phyloP scores from a whole-genome alignment of 768 basidiomycete genomes.

The Leccinum pellstonianum region DNA sequence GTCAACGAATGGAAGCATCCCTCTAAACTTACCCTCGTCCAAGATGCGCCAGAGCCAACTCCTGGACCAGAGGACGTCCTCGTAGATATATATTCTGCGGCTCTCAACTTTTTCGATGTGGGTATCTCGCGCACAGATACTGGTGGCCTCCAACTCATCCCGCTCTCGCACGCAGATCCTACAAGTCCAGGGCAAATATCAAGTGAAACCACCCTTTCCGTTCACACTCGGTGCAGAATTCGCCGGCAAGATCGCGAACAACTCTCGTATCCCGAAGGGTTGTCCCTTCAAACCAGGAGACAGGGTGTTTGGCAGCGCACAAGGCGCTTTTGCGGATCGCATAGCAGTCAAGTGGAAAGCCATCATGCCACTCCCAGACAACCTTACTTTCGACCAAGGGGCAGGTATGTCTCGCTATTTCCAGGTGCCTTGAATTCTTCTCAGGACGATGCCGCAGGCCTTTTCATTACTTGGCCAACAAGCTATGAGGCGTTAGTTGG shows the following conservation, averaged over 20 bases:
- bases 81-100: constrained; percentile 73
- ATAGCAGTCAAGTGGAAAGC: constrained; percentile 51
- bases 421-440: neutral
- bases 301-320: constrained; percentile 79
- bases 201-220: constrained; percentile 78
- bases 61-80: constrained; percentile 55
- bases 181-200: constrained; percentile 89
- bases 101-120: constrained; percentile 78
- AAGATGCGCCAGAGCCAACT: constrained; percentile 57
- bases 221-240: constrained; percentile 87
- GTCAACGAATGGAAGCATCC: constrained; percentile 70
- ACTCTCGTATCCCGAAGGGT: constrained; percentile 75
- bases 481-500: constrained; percentile 90
- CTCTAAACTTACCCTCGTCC: constrained; percentile 54
- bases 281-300: constrained; percentile 83
- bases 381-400: constrained; percentile 81
- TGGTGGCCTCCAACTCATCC: neutral
- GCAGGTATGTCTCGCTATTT: constrained; percentile 51
- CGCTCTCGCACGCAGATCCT: constrained; percentile 58
- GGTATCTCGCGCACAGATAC: constrained; percentile 20
- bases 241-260: constrained; percentile 67
- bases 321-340: constrained; percentile 81
- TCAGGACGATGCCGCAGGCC: constrained; percentile 41
- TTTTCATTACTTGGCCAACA: constrained; percentile 90
- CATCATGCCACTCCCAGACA: constrained; percentile 68